phyloP scores from a whole-genome alignment of 768 basidiomycete genomes.

The Hortiboletus flavorubellus region DNA sequence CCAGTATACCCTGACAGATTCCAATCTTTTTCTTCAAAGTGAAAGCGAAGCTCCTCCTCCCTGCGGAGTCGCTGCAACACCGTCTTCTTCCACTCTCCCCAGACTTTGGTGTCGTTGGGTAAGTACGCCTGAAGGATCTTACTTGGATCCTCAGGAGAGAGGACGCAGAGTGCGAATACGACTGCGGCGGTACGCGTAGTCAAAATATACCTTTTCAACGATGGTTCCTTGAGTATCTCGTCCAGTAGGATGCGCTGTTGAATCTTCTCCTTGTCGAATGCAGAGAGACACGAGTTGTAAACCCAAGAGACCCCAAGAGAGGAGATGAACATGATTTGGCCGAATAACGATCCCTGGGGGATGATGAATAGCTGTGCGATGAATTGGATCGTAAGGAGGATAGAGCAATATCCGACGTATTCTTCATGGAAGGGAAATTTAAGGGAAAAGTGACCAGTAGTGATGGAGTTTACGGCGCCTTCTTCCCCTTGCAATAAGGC shows the following conservation, averaged over 20 bases:
- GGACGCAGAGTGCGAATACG: constrained; percentile 3
- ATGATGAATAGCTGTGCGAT: constrained; percentile 28
- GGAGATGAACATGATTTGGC: constrained; percentile 29
- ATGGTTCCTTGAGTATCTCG: background rate
- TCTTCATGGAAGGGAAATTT: constrained; percentile 1
- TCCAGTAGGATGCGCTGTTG: constrained; percentile 10
- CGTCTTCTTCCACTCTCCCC: constrained; percentile 5
- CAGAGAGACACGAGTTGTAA: constrained; percentile 26
- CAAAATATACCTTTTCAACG: background rate
- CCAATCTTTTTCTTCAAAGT: constrained; percentile 1
- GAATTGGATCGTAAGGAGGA: constrained; percentile 25
- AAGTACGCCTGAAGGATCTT: constrained; percentile 9
- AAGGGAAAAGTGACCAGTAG: constrained; percentile 17
- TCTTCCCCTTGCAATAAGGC: constrained; percentile 4
- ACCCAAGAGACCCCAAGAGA: constrained; percentile 27
- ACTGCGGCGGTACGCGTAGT: constrained; percentile 5
- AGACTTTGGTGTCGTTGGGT: constrained; percentile 9
- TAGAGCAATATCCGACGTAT: constrained; percentile 12
- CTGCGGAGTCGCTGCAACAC: background rate
- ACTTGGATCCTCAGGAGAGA: constrained; percentile 3
- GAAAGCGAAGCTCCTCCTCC: background rate
- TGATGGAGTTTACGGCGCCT: constrained; percentile 24
- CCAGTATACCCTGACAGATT: background rate
- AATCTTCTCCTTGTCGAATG: constrained; percentile 30
- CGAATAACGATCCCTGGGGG: constrained; percentile 27